These are phyloP conservation scores for Calendula officinalis DNA, from an alignment of 129 eudicot species.

Conservation along the genomic window DNA sequence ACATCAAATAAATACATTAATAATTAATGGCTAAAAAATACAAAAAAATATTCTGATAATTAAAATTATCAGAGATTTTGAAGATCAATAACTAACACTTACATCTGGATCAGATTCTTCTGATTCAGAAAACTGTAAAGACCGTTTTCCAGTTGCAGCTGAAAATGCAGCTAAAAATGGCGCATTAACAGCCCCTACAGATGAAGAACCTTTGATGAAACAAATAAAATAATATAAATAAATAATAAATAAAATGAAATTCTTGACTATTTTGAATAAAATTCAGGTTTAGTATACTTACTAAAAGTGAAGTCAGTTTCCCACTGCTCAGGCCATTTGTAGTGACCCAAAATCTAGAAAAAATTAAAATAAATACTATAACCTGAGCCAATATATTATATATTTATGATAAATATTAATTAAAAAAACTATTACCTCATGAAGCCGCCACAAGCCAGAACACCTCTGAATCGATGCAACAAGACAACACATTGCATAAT, in stretches of 20 bases:
- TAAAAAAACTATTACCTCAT: conserved; percentile 51
- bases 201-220: conserved; percentile 64
- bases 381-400: neutral
- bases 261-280: neutral
- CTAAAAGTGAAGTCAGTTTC: conserved; percentile 83
- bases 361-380: neutral
- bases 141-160: conserved; percentile 85
- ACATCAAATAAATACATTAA: conserved; percentile 22
- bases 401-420: no score
- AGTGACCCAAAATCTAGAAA: conserved; percentile 73
- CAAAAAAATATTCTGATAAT: neutral
- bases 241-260: neutral
- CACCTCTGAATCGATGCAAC: conserved; percentile 81
- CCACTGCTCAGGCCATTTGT: conserved; percentile 84
- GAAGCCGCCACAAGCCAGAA: conserved; percentile 87
- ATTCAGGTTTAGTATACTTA: conserved; percentile 34
- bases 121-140: conserved; percentile 58
- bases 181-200: conserved; percentile 72
- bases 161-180: conserved; percentile 92
- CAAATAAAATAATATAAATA: neutral
- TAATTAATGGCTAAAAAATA: conserved; percentile 10
- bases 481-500: conserved; percentile 67
- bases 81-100: conserved; percentile 23
- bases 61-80: neutral
- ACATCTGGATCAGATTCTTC: conserved; percentile 98